Evolutionary conservation across 331 rosid species (phyloP), one percentile per base, ranked within the genome.

Genomic region (Stylosanthes scabra): DNA sequence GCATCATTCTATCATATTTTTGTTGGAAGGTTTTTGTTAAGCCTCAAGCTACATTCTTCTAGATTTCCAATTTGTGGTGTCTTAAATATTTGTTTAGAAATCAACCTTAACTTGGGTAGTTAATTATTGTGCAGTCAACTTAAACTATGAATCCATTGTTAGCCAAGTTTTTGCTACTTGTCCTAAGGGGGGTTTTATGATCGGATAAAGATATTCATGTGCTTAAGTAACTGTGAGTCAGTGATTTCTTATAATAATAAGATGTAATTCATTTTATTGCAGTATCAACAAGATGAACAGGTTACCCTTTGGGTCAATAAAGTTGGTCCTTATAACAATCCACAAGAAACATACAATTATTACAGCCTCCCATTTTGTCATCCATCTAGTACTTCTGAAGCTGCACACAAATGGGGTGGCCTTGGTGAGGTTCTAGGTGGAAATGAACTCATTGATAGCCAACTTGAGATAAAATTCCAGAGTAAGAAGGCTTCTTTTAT

Each of bases 351-450:
- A 3, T 95, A 95, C 85, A 95, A 95, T 72, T 95, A 95, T 81
- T 90, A 85, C 88, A 92, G 92, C 84, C 98, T 95, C 70, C 99
- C 99, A 27, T 95, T 92, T 82, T 95, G 99, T 46, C 92, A 63
- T 70, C 86, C 90, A 41, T 49, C 91, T 60, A 84, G 78, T 59
- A 83, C 74, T 78, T 40, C 90, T 77, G 86, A 62, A 62, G 70
- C 93, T 79, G 86, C 82, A 71, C 99, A 95, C 86, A 95, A 95
- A 79, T 95, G 99, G 99, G 99, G 99, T 78, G 99, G 99, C 70
- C 99, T 95, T 71, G 99, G 99, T 68, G 99, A 95, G 88, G 99
- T 95, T 78, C 73, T 95, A 25, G 98, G 99, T 72, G 99, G 99
- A 83, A 95, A 95, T 82, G 99, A 95, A 57, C 96, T 95, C 69